Evolutionary conservation across 2,329 filamentous ascomycete species (phyloP).

Genomic region (Aureobasidium sp.): DNA sequence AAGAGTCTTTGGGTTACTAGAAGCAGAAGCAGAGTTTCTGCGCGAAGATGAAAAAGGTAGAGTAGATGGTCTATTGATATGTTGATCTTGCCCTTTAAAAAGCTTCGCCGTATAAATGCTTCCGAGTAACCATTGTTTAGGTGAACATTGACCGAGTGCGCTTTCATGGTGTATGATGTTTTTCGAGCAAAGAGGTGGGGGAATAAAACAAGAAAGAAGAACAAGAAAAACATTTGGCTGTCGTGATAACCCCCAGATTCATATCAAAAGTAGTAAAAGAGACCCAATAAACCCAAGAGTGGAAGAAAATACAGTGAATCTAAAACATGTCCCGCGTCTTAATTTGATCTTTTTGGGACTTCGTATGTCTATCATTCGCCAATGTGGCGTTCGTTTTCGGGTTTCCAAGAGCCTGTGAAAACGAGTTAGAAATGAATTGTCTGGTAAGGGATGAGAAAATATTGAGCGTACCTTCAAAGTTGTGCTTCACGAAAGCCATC

Average conservation of each 20-base stretch:
- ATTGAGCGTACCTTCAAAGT: conserved; percentile 70
- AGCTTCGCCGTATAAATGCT: too few species aligned
- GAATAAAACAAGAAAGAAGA: background rate
- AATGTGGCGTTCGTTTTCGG: conserved; percentile 61
- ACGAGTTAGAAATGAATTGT: background rate
- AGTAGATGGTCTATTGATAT: background rate
- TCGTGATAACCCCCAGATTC: background rate
- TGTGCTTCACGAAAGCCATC: conserved; percentile 96
- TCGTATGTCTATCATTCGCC: conserved; percentile 30
- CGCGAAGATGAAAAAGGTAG: background rate
- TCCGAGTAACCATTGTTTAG: background rate
- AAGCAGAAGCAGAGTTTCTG: background rate
- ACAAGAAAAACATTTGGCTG: background rate
- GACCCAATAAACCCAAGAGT: background rate
- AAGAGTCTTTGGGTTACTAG: too few species aligned
- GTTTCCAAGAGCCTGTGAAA: conserved; percentile 64
- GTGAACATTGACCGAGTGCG: too few species aligned
- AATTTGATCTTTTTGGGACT: background rate
- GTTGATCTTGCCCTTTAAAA: background rate
- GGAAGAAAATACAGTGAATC: conserved; percentile 4
- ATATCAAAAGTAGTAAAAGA: background rate
- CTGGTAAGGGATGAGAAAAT: background rate
- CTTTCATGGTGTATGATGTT: too few species aligned
- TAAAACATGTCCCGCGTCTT: background rate
- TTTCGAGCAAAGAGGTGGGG: background rate